These are phyloP conservation scores for Platanus orientalis DNA, from an alignment of 164 flowering plant species.

Conservation along the genomic window DNA sequence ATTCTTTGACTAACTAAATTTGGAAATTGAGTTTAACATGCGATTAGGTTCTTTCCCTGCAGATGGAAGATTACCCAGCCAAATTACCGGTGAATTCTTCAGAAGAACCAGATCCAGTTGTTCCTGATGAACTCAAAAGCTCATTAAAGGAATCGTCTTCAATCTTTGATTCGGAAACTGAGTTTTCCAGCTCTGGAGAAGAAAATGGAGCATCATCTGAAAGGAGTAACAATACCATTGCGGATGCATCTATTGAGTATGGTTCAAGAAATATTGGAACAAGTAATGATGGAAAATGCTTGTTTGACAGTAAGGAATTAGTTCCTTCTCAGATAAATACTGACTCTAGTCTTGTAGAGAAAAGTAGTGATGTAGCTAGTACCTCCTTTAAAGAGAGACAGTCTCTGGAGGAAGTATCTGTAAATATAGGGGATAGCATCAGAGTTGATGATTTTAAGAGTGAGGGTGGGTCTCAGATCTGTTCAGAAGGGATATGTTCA, in stretches of 20 bases:
- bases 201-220: constrained; percentile 30
- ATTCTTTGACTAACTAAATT: neutral
- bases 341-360: neutral
- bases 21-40: constrained; percentile 5
- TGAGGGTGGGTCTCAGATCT: constrained; percentile 15
- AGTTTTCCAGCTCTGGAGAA: constrained; percentile 19
- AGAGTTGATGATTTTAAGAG: constrained; percentile 22
- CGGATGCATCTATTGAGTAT: constrained; percentile 16
- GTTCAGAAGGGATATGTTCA: constrained; percentile 19
- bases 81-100: constrained; percentile 25
- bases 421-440: constrained; percentile 22
- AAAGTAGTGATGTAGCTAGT: constrained; percentile 28
- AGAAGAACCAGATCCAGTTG: constrained; percentile 16
- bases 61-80: constrained; percentile 48
- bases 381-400: constrained; percentile 30
- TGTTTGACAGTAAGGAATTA: constrained; percentile 37
- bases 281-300: constrained; percentile 21
- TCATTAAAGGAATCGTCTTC: constrained; percentile 20
- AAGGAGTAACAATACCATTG: constrained; percentile 18
- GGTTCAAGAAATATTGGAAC: constrained; percentile 20
- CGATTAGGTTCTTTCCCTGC: constrained; percentile 13
- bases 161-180: constrained; percentile 17
- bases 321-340: constrained; percentile 26
- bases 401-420: constrained; percentile 31
- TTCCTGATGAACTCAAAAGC: constrained; percentile 14